phyloP scores from a whole-genome alignment of 306 rosid species.

The Oxytropis ochrocephala region DNA sequence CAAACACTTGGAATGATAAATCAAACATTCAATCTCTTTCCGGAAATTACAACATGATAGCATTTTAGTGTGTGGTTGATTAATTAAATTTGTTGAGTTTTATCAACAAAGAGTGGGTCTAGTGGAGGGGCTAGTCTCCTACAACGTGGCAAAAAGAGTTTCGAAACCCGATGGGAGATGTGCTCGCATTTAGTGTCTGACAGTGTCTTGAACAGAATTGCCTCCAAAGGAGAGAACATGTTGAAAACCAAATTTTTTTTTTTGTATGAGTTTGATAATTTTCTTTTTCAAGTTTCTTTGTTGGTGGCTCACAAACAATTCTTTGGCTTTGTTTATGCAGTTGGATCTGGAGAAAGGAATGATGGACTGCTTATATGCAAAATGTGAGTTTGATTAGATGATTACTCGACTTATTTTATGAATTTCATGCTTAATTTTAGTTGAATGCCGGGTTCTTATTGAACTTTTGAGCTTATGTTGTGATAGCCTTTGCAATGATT shows the following conservation, averaged over 20 bases:
- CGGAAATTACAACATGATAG: neutral
- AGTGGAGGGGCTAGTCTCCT: too few relatives aligned
- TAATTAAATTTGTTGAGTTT: neutral
- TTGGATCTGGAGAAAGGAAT: conserved; percentile 91
- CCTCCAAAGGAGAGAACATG: too few relatives aligned
- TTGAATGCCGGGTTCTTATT: neutral
- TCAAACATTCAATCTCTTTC: neutral
- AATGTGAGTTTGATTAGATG: conserved; percentile 54
- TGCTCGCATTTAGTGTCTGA: too few relatives aligned
- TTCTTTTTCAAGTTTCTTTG: neutral
- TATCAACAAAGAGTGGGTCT: too few relatives aligned
- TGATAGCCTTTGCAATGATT: neutral
- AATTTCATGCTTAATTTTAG: neutral
- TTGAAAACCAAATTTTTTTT: too few relatives aligned
- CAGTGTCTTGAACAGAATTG: too few relatives aligned
- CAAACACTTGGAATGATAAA: neutral
- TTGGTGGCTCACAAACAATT: neutral
- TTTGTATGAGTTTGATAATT: neutral
- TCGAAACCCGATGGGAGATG: too few relatives aligned
- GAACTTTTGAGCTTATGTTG: neutral
- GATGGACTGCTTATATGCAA: conserved; percentile 96
- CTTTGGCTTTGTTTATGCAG: conserved; percentile 30
- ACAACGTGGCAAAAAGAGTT: too few relatives aligned
- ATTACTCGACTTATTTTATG: neutral
- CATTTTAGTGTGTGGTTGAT: neutral